Conservation (phyloP, 1,284 basidiomycete genomes). For the Tilletia horrida region DNA sequence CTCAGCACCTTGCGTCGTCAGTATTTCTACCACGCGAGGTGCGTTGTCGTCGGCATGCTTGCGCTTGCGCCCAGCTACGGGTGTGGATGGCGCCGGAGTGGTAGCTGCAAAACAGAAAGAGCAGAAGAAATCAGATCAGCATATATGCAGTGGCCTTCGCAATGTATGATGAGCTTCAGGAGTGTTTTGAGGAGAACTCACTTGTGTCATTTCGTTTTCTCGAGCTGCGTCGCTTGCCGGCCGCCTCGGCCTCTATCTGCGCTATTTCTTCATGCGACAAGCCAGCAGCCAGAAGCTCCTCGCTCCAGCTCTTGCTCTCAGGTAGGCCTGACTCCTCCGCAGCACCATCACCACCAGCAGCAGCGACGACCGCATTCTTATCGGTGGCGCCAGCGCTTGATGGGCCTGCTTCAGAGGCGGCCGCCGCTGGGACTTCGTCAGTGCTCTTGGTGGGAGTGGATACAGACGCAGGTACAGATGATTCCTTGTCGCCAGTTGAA, state of each 20-base stretch:
- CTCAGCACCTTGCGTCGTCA: slow-evolving; percentile 19
- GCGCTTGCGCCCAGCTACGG: slow-evolving; percentile 10
- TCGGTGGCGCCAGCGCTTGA: no score
- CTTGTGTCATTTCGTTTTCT: neutral
- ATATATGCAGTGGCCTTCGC: neutral
- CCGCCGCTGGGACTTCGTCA: no score
- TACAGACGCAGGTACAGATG: no score
- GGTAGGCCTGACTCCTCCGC: neutral
- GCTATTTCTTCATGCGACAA: slow-evolving; percentile 14
- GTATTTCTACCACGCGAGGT: slow-evolving; percentile 11
- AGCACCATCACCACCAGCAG: neutral
- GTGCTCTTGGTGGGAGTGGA: no score
- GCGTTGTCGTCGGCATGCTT: slow-evolving; percentile 9
- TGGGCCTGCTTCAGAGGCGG: no score
- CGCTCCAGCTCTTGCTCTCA: neutral
- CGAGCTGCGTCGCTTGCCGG: slow-evolving; percentile 8
- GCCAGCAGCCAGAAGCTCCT: slow-evolving; percentile 19
- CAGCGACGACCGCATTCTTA: no score
- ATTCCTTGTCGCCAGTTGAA: no score
- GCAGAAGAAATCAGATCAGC: neutral
- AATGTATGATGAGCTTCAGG: no score
- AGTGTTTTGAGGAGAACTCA: neutral
- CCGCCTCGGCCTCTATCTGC: slow-evolving; percentile 19
- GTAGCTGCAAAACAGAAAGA: slow-evolving; percentile 1
- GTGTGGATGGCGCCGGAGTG: slow-evolving; percentile 2